Base-by-base conservation (phyloP, 1,284 basidiomycete species). In the Cystobasidiaceae sp. region DNA sequence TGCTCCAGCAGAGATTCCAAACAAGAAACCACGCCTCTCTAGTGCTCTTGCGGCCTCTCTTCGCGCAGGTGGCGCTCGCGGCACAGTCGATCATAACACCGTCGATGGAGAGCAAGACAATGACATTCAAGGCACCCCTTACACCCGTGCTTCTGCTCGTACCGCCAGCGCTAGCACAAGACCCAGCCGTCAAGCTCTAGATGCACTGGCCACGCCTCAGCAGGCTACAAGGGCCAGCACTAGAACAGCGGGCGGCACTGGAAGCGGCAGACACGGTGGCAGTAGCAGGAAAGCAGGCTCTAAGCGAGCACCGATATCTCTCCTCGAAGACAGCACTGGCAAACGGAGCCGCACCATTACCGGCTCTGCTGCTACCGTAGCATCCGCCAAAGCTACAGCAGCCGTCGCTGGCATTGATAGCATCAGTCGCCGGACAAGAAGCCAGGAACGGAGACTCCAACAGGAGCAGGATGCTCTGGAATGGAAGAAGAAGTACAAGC, bases 401-500 rank as follows among this genome's bases (percentile, higher is more conserved):
- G 37, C 37, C 6, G 54, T 34, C 32, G 37, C 9, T 44, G 44
- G 39, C 27, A 30, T 33, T 37, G 27, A 63, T 61, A 23, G 69
- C 69, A 58, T 60, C 62, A 48, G 62, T 65, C 28, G 60, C 6
- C 23, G 33, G 39, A 41, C 30, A 32, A 64, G 27, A 32, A 45
- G 39, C 25, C 45, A 44, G n/a, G 46, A 48, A 11, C 33, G 67
- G 30, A n/a, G 56, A 17, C 23, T 80, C 67, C 82, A 83, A 70
- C 82, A 84, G 67, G 81, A 82, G 19, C 28, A 60, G 23, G 65
- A 60, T 39, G 49, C 46, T 32, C 23, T 45, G 3, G 86, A 89
- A 71, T 97, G 92, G 80, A 84, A 84, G 70, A 77, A 83, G 45
- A 96, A 92, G 79, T 97, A 93, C 78, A 83, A 82, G 60, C 84